A percentile compares a stretch with the other conserved stretches of the same genome.
phyloP scores from a whole-genome alignment of 805 yeast genomes.

The Yamadazyma scolyti region DNA sequence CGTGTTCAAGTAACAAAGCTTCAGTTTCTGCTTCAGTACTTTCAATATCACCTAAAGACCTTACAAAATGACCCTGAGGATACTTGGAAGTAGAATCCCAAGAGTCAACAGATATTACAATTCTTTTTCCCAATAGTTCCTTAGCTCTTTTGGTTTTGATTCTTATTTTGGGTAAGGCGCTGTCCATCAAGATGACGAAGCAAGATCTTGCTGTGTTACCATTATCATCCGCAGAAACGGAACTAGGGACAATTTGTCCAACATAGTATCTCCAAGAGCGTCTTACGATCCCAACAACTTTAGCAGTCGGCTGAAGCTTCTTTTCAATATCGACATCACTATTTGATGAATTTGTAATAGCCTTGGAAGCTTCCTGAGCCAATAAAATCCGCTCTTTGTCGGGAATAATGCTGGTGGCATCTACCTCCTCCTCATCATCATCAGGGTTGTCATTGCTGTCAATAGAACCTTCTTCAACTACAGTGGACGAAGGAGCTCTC shows the following conservation, averaged over 20 bases:
- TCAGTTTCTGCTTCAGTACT: slow-evolving; percentile 95
- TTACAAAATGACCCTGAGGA: slow-evolving; percentile 94
- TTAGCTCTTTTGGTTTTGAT: slow-evolving; percentile 84
- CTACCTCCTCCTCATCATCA: slow-evolving; percentile 37
- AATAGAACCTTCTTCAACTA: slow-evolving; percentile 69
- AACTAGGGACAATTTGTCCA: slow-evolving; percentile 82
- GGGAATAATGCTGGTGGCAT: slow-evolving; percentile 41
- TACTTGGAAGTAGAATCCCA: slow-evolving; percentile 84
- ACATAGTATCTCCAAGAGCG: slow-evolving; percentile 96
- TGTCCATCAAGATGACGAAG: slow-evolving; percentile 86
- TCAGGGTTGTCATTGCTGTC: slow-evolving; percentile 61
- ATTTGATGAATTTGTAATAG: slow-evolving; percentile 46
- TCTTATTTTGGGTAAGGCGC: slow-evolving; percentile 78
- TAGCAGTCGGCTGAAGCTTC: slow-evolving; percentile 85
- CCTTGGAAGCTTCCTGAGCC: slow-evolving; percentile 71
- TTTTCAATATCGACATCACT: slow-evolving; percentile 27
- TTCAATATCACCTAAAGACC: slow-evolving; percentile 86
- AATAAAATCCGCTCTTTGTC: slow-evolving; percentile 70
- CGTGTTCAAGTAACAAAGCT: slow-evolving; percentile 88
- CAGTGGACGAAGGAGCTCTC: slow-evolving; percentile 79
- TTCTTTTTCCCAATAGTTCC: slow-evolving; percentile 82
- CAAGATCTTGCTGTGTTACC: slow-evolving; percentile 73
- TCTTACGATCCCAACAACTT: slow-evolving; percentile 80
- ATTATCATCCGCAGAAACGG: slow-evolving; percentile 51
- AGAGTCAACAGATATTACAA: slow-evolving; percentile 86